phyloP scores from a whole-genome alignment of 176 grass and related monocot genomes.

The Oryza glaberrima region DNA sequence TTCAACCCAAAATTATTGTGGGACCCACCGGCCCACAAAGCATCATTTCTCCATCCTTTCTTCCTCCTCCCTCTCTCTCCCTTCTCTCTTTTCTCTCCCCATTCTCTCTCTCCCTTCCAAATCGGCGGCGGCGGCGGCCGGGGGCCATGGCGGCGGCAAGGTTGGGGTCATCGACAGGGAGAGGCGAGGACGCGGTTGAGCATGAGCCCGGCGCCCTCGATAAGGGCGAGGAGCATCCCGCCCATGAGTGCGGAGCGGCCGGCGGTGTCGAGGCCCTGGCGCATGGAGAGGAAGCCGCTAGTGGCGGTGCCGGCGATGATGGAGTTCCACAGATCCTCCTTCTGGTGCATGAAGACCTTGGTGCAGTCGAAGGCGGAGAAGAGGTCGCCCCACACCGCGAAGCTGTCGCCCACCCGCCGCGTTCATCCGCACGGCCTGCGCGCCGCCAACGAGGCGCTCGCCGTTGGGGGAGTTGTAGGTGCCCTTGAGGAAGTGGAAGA shows the following conservation, averaged over 20 bases:
- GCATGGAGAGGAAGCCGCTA: conserved; percentile 84
- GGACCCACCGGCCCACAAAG: no score
- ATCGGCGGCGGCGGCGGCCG: no score
- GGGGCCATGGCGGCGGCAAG: conserved; percentile 31
- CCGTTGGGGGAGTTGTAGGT: conserved; percentile 95
- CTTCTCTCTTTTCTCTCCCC: no score
- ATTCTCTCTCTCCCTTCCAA: no score
- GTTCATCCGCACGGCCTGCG: conserved; percentile 88
- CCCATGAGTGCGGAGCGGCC: conserved; percentile 72
- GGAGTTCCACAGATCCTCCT: conserved; percentile 99
- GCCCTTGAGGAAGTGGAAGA: conserved; percentile 89
- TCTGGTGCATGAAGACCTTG: conserved; percentile 94
- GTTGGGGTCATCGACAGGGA: conserved; percentile 58
- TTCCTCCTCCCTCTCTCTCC: no score
- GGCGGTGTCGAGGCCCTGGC: conserved; percentile 61
- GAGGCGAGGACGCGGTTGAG: conserved; percentile 79
- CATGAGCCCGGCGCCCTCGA: conserved; percentile 93
- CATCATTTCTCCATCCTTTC: no score
- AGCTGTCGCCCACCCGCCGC: conserved; percentile 87
- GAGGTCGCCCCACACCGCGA: conserved; percentile 97
- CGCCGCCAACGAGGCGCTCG: conserved; percentile 69
- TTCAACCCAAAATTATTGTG: no score
- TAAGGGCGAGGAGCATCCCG: conserved; percentile 82
- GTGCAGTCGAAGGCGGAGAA: conserved; percentile 97
- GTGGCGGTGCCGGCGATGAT: conserved; percentile 91